A percentile compares a stretch with the other conserved stretches of the same genome.
phyloP scores from a whole-genome alignment of 208 protist species.

The Herpetomonas tarakana region DNA sequence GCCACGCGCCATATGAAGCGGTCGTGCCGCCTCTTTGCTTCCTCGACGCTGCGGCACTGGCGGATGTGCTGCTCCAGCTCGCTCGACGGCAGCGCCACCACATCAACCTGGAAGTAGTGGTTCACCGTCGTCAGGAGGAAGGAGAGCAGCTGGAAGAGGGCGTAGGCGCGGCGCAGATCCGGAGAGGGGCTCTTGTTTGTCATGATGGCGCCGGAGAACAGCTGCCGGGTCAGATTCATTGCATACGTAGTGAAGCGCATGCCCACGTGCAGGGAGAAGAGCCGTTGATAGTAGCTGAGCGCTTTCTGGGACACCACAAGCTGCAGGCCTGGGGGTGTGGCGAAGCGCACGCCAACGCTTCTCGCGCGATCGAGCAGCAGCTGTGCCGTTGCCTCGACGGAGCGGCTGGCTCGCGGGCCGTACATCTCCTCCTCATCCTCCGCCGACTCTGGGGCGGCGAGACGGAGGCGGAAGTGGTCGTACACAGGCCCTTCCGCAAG shows the following conservation, averaged over 20 bases:
- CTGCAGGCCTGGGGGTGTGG: conserved; percentile 35
- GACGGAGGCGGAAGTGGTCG: conserved; percentile 3
- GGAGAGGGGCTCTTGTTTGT: conserved; percentile 50
- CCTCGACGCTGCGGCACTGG: conserved; percentile 58
- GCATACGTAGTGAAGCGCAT: conserved; percentile 62
- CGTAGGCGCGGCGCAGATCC: conserved; percentile 60
- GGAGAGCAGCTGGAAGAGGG: conserved; percentile 57
- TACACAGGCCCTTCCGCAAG: conserved; percentile 15
- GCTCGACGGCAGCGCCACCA: conserved; percentile 42
- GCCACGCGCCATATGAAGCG: conserved; percentile 71
- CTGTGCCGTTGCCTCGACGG: conserved; percentile 54
- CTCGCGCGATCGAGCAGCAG: conserved; percentile 41
- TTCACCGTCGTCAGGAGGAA: conserved; percentile 61
- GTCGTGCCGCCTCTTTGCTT: conserved; percentile 71
- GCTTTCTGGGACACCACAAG: conserved; percentile 68
- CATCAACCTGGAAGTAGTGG: conserved; percentile 81
- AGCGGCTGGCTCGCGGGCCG: conserved; percentile 10
- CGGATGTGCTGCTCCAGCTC: conserved; percentile 33
- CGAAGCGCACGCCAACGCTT: conserved; percentile 44
- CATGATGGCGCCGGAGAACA: conserved; percentile 58
- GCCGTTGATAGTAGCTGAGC: conserved; percentile 71
- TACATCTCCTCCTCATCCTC: conserved; percentile 1
- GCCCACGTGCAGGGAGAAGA: conserved; percentile 66
- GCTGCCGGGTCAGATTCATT: conserved; percentile 43
- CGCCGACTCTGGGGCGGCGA: neutral